Percentiles rank a stretch among this genome's conserved stretches.
phyloP scores from a whole-genome alignment of 306 rosid species.

The Citrullus mucosospermus region DNA sequence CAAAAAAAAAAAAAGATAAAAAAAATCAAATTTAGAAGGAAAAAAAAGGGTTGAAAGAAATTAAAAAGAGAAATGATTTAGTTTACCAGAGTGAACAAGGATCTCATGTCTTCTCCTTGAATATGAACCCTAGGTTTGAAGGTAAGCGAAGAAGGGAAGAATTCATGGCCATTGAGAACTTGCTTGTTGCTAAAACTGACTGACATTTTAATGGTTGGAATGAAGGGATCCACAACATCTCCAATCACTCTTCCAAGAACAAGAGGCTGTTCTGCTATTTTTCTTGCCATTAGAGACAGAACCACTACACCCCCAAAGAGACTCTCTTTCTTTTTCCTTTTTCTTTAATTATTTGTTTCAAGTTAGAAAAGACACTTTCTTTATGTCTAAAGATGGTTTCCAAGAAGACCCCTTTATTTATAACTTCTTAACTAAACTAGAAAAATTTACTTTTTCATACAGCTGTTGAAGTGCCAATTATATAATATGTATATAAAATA shows the following conservation, averaged over 20 bases:
- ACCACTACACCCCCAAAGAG: not conserved
- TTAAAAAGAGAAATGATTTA: not conserved
- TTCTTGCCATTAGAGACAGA: constrained; percentile 2
- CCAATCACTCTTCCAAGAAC: constrained; percentile 73
- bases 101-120: constrained; percentile 76
- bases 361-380: not conserved
- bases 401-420: not conserved
- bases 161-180: constrained; percentile 68
- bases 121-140: constrained; percentile 63
- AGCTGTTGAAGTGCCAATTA: not conserved
- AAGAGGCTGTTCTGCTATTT: constrained; percentile 44
- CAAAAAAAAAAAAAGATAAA: not conserved
- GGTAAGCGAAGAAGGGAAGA: constrained; percentile 54
- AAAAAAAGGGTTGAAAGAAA: not conserved
- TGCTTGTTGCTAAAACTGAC: constrained; percentile 45
- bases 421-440: not conserved
- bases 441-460: not conserved
- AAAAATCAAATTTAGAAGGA: not conserved
- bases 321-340: not conserved
- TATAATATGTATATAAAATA: not conserved
- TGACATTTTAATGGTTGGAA: constrained; percentile 26
- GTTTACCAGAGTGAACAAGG: constrained; percentile 76
- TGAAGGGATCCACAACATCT: constrained; percentile 62
- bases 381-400: not conserved
- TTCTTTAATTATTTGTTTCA: not conserved